phyloP scores from a whole-genome alignment of 2,329 filamentous ascomycete species.

The Colletotrichum cordylinicola region DNA sequence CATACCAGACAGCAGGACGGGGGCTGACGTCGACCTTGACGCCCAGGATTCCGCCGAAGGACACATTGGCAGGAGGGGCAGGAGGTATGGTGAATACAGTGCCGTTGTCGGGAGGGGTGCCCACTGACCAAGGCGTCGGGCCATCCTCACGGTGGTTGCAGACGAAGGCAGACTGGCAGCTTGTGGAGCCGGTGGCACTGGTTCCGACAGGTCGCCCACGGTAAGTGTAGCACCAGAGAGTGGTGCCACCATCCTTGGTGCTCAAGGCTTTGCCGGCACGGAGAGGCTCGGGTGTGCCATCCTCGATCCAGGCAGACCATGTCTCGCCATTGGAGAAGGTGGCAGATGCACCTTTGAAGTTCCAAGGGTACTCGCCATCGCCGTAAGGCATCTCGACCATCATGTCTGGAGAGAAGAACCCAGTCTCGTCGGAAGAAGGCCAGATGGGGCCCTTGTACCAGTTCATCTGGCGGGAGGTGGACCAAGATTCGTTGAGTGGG shows the following conservation, averaged over 20 bases:
- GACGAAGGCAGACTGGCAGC: constrained; percentile 47
- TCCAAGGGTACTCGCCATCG: constrained; percentile 45
- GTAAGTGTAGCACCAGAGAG: constrained; percentile 47
- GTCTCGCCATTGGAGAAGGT: constrained; percentile 43
- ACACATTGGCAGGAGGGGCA: not conserved
- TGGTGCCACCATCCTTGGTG: constrained; percentile 42
- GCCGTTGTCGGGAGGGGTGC: not conserved
- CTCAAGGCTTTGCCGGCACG: constrained; percentile 45
- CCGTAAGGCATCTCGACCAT: constrained; percentile 43
- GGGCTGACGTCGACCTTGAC: constrained; percentile 11
- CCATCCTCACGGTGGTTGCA: constrained; percentile 39
- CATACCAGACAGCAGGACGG: constrained; percentile 11
- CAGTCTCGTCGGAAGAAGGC: constrained; percentile 37
- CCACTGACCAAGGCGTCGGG: constrained; percentile 13
- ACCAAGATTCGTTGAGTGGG: constrained; percentile 43
- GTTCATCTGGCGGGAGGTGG: constrained; percentile 49
- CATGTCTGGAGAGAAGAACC: constrained; percentile 42
- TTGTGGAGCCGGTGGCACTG: constrained; percentile 41
- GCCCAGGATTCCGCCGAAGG: not conserved
- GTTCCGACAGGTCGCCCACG: constrained; percentile 43
- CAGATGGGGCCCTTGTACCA: constrained; percentile 46
- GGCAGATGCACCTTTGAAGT: constrained; percentile 40
- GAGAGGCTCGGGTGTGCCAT: constrained; percentile 44
- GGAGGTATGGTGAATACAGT: not conserved
- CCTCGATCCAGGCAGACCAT: constrained; percentile 48